Evolutionary conservation across 2,329 filamentous ascomycete species (phyloP), one percentile per base, ranked within the genome.

Genomic region (Chalaropsis ovoidea): DNA sequence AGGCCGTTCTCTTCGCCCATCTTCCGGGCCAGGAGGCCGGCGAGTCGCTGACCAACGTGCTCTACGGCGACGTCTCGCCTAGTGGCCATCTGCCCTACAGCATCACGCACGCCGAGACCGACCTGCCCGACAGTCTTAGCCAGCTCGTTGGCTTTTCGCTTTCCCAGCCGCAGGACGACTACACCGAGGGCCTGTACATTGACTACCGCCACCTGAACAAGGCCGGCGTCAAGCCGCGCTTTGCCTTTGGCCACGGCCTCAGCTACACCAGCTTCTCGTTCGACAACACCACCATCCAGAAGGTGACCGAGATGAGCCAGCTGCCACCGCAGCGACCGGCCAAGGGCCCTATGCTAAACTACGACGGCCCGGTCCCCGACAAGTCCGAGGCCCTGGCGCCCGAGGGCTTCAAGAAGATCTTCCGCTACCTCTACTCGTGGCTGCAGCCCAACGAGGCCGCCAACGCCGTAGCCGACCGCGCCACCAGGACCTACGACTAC

Each of bases 161-260:
- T 69, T 83, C 80, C 17, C 77, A 88, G 1, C 89, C 90, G 0
- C 90, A 95, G 72, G 89, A 95, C 70, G 86, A 90, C 69, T 95
- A 94, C 73, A 81, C 80, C 0, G 90, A 96, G 72, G 90, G 90
- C 0, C 76, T 96, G 0, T 69, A 92, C 72, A 86, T 95, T 70
- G 93, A 96, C 77, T 96, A 96, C 76, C 86, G 91, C 13, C 83
- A 92, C 74, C 92, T 96, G 70, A 91, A 96, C 77, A 89, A 87
- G 72, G 75, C 86, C 65, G 78, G 80, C 66, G 86, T 94, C 67
- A 79, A 79, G 4, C 92, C 92, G 0, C 86, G 88, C 0, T 96
- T 86, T 72, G 88, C 90, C 60, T 96, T 96, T 70, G 92, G 93
- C 0, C 92, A 86, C 68, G 93, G 92, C 0, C 80, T 96, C 1